Conservation (phyloP, 2,329 filamentous ascomycete genomes). For the Beauveria asiatica region DNA sequence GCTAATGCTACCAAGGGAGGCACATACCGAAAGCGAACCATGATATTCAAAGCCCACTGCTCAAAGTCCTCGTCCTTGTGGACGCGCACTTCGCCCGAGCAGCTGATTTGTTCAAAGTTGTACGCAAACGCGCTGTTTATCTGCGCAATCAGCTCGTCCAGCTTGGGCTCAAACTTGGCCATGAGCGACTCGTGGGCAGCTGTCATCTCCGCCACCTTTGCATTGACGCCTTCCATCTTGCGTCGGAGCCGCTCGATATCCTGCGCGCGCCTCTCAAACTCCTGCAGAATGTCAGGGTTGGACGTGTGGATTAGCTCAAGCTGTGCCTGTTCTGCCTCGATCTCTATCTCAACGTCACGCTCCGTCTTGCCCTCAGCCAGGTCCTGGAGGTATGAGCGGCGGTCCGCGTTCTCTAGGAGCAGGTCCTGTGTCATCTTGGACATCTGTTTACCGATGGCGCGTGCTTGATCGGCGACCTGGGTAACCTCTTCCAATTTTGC, state of each 20-base stretch:
- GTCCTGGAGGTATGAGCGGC: constrained; percentile 32
- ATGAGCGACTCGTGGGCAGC: constrained; percentile 57
- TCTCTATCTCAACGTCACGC: constrained; percentile 62
- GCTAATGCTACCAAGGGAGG: not conserved
- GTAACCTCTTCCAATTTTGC: constrained; percentile 29
- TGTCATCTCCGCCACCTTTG: constrained; percentile 46
- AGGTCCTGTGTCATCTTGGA: constrained; percentile 30
- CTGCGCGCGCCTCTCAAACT: constrained; percentile 64
- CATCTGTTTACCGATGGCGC: constrained; percentile 25
- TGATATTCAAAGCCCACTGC: constrained; percentile 86
- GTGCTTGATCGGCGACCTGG: constrained; percentile 29
- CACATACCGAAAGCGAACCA: constrained; percentile 82
- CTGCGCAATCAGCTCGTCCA: constrained; percentile 67
- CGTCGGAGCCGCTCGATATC: constrained; percentile 59
- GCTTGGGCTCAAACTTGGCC: constrained; percentile 69
- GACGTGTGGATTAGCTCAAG: constrained; percentile 74
- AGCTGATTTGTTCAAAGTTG: constrained; percentile 91
- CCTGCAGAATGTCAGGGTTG: constrained; percentile 64
- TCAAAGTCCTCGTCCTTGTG: constrained; percentile 92
- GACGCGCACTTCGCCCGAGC: constrained; percentile 81
- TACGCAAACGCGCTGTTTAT: constrained; percentile 89
- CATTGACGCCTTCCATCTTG: constrained; percentile 45
- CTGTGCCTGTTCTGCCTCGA: constrained; percentile 63
- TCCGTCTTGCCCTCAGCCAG: constrained; percentile 42
- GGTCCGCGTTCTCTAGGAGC: constrained; percentile 29